Evolutionary conservation across 2,329 filamentous ascomycete genomes (phyloP), one percentile per base, ranked within the genome.

Genomic region (Colletotrichum viniferum): DNA sequence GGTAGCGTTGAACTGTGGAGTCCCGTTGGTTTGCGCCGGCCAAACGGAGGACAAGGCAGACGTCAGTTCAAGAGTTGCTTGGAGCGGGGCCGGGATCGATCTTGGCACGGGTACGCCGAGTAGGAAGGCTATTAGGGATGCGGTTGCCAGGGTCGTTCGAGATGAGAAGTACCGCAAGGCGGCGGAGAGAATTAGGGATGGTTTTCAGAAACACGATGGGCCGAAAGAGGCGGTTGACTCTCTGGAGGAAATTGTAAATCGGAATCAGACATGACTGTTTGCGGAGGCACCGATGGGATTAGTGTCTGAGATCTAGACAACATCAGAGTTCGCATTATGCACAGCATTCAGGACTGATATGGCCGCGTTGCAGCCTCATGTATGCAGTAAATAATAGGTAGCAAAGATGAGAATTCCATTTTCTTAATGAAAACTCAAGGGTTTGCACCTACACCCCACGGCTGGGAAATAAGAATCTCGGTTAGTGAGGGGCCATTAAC

Each of bases 31-130:
- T 1, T 79, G 78, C 38, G 79, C 79, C 3, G 78, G 78, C 0
- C 71, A 72, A 9, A 73, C 71, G 30, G 78, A 79, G 69, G 78
- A 80, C 43, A 80, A 79, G 67, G 79, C 81, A 1, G 85, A 88
- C 73, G 76, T 76, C 1, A 78, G 78, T 62, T 73, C 72, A 4
- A 69, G 79, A 10, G 79, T 80, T 10, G 78, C 78, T 10, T 77
- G 77, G 78, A 75, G 73, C 5, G 79, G 78, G 16, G 78, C 77
- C 2, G 79, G 78, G 21, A 71, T 80, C 43, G 78, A 80, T 48
- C 69, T 79, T 6, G 61, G 55, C 4, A 79, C 78, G 0, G 68
- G 68, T 12, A 72, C 65, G 28, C 79, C 79, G 1, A 48, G 66
- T 3, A 71, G 66, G 12, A 48, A 43, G 16, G 61, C 70, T 2